Conservation (phyloP, 306 rosid genomes). For the Luffa acutangula region DNA sequence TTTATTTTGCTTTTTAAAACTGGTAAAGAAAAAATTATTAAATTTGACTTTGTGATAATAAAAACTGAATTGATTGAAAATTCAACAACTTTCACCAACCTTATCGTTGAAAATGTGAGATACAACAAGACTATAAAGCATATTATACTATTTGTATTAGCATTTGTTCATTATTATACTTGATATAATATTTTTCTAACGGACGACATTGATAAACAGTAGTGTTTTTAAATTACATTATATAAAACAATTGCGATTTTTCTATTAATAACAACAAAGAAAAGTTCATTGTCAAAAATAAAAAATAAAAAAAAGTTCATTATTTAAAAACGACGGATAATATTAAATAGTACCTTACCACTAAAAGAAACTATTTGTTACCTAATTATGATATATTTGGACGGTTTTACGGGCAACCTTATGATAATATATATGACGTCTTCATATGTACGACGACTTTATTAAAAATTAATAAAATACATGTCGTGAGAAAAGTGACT, state of each 20-base stretch:
- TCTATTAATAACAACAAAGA: not conserved
- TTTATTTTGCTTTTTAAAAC: too few relatives aligned
- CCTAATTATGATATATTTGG: not conserved
- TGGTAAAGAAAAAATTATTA: not conserved
- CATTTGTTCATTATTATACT: not conserved
- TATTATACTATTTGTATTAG: not conserved
- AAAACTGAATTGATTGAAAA: not conserved
- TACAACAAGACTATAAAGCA: not conserved
- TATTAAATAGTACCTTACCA: not conserved
- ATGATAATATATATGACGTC: not conserved
- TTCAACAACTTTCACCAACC: not conserved
- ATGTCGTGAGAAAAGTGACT: not conserved
- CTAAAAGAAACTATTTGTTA: not conserved
- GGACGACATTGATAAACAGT: not conserved
- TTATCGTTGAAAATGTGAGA: not conserved
- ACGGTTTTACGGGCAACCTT: not conserved
- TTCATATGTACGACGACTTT: not conserved
- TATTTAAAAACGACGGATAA: not conserved
- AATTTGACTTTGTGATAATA: not conserved
- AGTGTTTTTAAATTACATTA: not conserved
- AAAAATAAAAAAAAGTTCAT: not conserved
- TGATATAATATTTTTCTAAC: not conserved
- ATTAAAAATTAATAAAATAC: not conserved
- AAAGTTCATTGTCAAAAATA: not conserved
- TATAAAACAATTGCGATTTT: not conserved